Percentiles rank a stretch among this genome's conserved stretches.
These are phyloP conservation scores for Amauroascus verrucosus DNA, from an alignment of 2,329 filamentous ascomycete genomes.

Conservation along the genomic window DNA sequence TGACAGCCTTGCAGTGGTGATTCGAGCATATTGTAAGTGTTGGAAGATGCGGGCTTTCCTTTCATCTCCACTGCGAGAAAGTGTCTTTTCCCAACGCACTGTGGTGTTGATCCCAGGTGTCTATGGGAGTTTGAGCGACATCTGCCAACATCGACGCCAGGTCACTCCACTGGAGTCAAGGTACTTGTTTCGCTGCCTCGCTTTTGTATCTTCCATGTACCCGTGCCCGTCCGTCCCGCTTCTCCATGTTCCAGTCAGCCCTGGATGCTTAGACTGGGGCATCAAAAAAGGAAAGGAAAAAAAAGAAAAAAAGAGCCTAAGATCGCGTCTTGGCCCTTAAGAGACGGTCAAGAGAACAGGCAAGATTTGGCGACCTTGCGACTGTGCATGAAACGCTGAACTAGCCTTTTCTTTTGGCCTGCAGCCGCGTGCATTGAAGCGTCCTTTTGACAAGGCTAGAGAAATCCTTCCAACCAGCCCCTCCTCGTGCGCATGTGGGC, in stretches of 20 bases:
- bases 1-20: too few species aligned
- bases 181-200: conserved; percentile 1
- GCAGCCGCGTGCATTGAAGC: background rate
- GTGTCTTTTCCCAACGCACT: too few species aligned
- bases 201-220: conserved; percentile 5
- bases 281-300: background rate
- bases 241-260: background rate
- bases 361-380: conserved; percentile 5
- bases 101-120: too few species aligned
- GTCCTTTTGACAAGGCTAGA: background rate
- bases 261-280: background rate
- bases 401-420: background rate
- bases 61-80: too few species aligned
- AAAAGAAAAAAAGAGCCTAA: background rate
- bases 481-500: background rate
- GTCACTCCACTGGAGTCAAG: background rate
- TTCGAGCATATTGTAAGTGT: too few species aligned
- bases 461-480: background rate
- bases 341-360: background rate
- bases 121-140: background rate
- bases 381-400: background rate
- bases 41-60: too few species aligned
- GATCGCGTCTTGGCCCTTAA: background rate
- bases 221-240: background rate
- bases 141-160: background rate